Evolutionary conservation across 352 stramenopile species (phyloP).

Genomic region (Phytophthora palmivora): DNA sequence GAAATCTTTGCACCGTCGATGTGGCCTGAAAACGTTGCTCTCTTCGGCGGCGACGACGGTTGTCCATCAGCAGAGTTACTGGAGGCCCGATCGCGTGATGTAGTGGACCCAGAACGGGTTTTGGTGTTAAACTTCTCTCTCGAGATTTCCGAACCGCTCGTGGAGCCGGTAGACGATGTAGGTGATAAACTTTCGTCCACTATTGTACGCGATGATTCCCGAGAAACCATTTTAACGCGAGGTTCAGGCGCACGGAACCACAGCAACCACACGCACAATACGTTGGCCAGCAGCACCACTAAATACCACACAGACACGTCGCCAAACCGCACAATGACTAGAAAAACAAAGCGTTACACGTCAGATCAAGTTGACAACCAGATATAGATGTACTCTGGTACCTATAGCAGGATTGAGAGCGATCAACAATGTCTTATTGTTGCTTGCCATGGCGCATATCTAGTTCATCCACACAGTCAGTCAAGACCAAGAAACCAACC

Average conservation of each 20-base stretch:
- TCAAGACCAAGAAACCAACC: background rate
- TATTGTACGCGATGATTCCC: background rate
- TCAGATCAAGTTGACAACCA: background rate
- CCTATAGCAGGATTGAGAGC: constrained; percentile 52
- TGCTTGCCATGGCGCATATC: constrained; percentile 22
- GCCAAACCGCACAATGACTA: constrained; percentile 60
- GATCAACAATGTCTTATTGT: constrained; percentile 44
- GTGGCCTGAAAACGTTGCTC: constrained; percentile 33
- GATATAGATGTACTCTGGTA: constrained; percentile 8
- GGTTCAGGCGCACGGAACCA: constrained; percentile 39
- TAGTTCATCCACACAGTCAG: constrained; percentile 7
- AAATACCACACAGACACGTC: constrained; percentile 34
- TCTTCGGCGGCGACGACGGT: background rate
- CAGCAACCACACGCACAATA: constrained; percentile 46
- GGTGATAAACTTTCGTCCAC: constrained; percentile 8
- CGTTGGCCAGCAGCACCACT: constrained; percentile 47
- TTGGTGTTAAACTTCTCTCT: constrained; percentile 22
- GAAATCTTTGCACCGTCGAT: constrained; percentile 50
- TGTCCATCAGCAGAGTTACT: constrained; percentile 9
- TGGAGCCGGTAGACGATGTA: constrained; percentile 8
- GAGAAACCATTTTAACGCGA: background rate
- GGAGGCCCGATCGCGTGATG: constrained; percentile 6
- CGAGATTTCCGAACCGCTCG: constrained; percentile 1
- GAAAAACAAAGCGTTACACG: background rate
- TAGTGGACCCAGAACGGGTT: background rate